Base-by-base conservation (phyloP, 305 asterid species). In the Nicotiana rustica region DNA sequence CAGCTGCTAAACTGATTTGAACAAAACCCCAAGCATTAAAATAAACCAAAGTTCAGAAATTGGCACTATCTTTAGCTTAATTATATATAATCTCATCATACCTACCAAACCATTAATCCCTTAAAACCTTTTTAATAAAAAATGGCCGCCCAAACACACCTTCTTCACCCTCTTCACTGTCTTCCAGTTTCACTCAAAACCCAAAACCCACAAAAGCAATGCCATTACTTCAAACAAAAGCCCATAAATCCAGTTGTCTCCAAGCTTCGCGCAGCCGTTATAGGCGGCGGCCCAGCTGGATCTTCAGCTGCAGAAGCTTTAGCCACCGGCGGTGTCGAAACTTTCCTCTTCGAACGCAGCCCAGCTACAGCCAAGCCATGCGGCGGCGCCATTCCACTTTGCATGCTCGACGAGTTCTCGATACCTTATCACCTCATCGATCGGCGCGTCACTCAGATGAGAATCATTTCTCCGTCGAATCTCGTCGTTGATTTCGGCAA, bases 321-420 rank as follows among this genome's bases (percentile, higher is more conserved):
- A 57, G 97, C 97, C 84, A 36, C 89, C 5, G 97, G 98, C 10
- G 98, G 98, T 52, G 65, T 95, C 29, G 97, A 95, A 85, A 95
- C 97, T 0, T 93, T 89, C 91, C 90, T 95, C 86, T 92, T 95
- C 67, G 98, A 95, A 83, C 94, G 98, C 84, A 90, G 90, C 89
- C 92, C 93, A 6, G 87, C 86, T 61, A 83, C 92, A 1, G 95
- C 97, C 31, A 95, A 95, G 87, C 98, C 98, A 18, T 95, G 98
- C 61, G 98, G 98, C 36, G 97, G 97, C n/a, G 98, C 98, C 29
- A 93, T 95, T 84, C 98, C 98, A n/a, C 88, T 93, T 2, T 95
- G 98, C 86, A 95, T 95, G 98, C 89, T 95, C 35, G 92, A 92
- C 17, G 98, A 95, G 80, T 95, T 95, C 92, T 83, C 89, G 67